Base-by-base conservation (phyloP, 1,284 basidiomycete genomes). In the Pulchroboletus neoregius region DNA sequence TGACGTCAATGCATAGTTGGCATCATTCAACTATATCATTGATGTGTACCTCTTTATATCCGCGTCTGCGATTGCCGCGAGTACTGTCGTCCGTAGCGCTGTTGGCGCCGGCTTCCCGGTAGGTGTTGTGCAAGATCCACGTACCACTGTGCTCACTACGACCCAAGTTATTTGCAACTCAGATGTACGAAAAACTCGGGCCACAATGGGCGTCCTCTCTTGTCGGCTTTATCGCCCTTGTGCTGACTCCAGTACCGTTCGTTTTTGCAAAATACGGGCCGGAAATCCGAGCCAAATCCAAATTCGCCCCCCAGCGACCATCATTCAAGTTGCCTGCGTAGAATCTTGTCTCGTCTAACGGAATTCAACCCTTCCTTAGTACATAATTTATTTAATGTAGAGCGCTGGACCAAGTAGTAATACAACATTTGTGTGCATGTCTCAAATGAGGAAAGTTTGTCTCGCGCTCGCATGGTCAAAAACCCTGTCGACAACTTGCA, bases 21-120 rank as follows among this genome's bases (percentile, higher is more conserved):
- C 69, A 20, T 57, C 78, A 32, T 60, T 79, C 52, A 81, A 79
- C 56, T 82, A 82, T 50, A 73, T 80, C 34, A 73, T 82, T 30
- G 81, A 84, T 60, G 71, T 75, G 2, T 82, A 83, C 54, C 62
- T 79, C 11, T 63, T 69, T 49, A 69, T 74, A 12, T 74, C 82
- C 9, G 81, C 82, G 0, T 79, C 77, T 22, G 81, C 82, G 1
- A 66, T 84, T 10, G 77, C 82, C 3, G 69, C 73, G 3, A 78
- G 63, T 47, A 80, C 77, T 1, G 74, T 84, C 27, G 62, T 75
- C 10, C 73, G 81, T 16, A 79, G 74, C 50, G 51, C 75, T 11
- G 78, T 78, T 47, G 82, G 81, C 22, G 79, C 80, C 12, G 72
- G 60, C 3, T 83, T 84, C 57, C 81, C 80, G 27, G 76, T 79